These are phyloP conservation scores for Coemansia sp. DNA, from an alignment of 192 early-diverging fungal genomes.

Conservation along the genomic window DNA sequence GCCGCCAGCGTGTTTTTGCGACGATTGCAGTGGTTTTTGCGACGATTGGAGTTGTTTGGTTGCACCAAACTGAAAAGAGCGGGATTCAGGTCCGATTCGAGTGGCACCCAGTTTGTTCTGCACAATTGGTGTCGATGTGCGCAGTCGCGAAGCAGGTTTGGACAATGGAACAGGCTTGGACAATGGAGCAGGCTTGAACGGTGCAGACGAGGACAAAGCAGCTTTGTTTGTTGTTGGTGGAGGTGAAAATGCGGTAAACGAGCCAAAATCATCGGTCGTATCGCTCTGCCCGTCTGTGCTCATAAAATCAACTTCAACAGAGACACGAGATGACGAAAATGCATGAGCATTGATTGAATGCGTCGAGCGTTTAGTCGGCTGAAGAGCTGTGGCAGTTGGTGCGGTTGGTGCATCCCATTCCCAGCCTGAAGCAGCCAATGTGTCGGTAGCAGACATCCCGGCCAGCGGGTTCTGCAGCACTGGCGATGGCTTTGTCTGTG, in stretches of 20 bases:
- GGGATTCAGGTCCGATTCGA: neutral
- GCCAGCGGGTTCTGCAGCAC: conserved; percentile 21
- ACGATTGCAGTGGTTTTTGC: neutral
- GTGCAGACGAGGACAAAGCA: neutral
- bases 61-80: conserved; percentile 3
- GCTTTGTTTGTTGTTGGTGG: neutral
- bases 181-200: neutral
- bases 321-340: neutral
- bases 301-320: conserved; percentile 17
- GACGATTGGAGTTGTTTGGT: neutral
- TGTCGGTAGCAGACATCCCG: neutral
- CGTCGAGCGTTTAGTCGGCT: neutral
- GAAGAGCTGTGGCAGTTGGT: neutral
- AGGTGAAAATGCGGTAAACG: conserved; percentile 17
- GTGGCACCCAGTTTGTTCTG: conserved; percentile 16
- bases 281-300: neutral
- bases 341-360: neutral
- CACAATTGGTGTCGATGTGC: neutral
- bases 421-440: conserved; percentile 13
- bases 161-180: neutral
- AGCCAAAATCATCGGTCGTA: conserved; percentile 25
- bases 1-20: conserved; percentile 39
- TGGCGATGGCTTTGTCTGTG: neutral
- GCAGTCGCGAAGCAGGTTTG: neutral
- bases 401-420: conserved; percentile 39